Evolutionary conservation across 2,329 filamentous ascomycete genomes (phyloP), one percentile per base, ranked within the genome.

Genomic region (Hymenoscyphus occultus): DNA sequence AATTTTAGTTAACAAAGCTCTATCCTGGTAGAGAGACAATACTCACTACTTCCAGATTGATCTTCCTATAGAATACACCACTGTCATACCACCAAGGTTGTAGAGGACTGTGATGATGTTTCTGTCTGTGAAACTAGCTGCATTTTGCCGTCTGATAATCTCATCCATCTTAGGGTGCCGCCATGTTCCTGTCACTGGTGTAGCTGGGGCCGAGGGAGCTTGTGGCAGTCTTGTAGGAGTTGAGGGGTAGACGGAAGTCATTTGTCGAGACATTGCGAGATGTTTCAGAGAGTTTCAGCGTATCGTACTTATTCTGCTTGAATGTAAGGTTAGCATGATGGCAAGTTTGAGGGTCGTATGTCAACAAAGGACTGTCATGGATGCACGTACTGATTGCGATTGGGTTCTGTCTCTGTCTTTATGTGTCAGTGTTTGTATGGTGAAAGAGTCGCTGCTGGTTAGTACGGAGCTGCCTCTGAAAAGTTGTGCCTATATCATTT

Each of bases 111-210:
- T 85, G 67, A 82, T 84, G 59, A 95, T 79, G 70, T 97, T 94
- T 75, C 85, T 86, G 71, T 93, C 88, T 64, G 88, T 87, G 76
- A 98, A 97, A 59, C 84, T 90, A 14, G 88, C 87, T 22, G 88
- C 89, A 76, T 91, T 89, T 75, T 93, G 91, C 61, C 95, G 88
- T 68, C 85, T 85, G 16, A 90, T 87, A 75, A 99, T 96, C 78
- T 98, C 94, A 73, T 92, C 85, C 69, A 97, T 84, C 68, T 90
- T 88, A 40, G 95, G 95, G 77, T 99, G 95, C 74, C 88, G 86
- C 94, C 95, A 99, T 75, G 89, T 92, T 63, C 94, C 93, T 6
- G 91, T 73, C 9, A 68, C 65, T 22, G 74, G 74, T 39, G 71
- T 74, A 14, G 71, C 70, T 35, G 74, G 69, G 5, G 65, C 64